A percentile compares a stretch with the other conserved stretches of the same genome.
These are phyloP conservation scores for Oryza australiensis DNA, from an alignment of 176 grass and related monocot species.

Conservation along the genomic window DNA sequence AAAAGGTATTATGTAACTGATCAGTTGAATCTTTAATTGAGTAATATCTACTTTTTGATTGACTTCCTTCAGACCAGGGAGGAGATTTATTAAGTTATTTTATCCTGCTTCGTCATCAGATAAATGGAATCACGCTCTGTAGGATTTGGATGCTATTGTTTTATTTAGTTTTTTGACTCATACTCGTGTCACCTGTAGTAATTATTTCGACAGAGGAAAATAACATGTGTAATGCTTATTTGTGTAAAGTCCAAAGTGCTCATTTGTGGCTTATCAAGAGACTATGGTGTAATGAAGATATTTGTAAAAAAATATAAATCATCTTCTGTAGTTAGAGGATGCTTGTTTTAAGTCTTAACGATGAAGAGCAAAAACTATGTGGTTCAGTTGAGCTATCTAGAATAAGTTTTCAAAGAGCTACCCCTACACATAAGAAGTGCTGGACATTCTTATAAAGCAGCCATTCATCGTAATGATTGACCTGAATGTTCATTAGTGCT, in stretches of 20 bases:
- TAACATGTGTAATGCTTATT: slow-evolving; percentile 11
- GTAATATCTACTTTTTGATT: neutral
- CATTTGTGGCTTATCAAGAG: slow-evolving; percentile 20
- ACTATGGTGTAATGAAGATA: neutral
- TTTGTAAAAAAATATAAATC: slow-evolving; percentile 8
- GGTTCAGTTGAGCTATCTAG: neutral
- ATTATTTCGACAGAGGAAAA: neutral
- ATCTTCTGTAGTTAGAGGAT: slow-evolving; percentile 23
- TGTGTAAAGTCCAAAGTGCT: neutral
- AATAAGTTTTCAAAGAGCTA: neutral
- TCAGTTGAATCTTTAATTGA: neutral
- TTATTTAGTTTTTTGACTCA: slow-evolving; percentile 5
- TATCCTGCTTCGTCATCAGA: neutral
- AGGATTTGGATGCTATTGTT: slow-evolving; percentile 12
- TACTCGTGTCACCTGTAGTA: neutral
- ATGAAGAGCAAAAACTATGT: slow-evolving; percentile 13
- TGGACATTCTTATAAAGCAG: slow-evolving; percentile 9
- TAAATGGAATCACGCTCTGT: neutral
- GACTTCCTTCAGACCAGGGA: neutral
- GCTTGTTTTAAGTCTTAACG: slow-evolving; percentile 14
- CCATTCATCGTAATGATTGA: neutral
- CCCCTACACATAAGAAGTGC: neutral
- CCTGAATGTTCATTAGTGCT: slow-evolving; percentile 17
- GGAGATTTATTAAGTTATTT: neutral
- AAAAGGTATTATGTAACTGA: slow-evolving; percentile 48